Percentiles rank a stretch among this genome's conserved stretches.
Evolutionary conservation across 805 yeast species (phyloP).

Genomic region (Cyberlindnera nakhonratchasimensis): DNA sequence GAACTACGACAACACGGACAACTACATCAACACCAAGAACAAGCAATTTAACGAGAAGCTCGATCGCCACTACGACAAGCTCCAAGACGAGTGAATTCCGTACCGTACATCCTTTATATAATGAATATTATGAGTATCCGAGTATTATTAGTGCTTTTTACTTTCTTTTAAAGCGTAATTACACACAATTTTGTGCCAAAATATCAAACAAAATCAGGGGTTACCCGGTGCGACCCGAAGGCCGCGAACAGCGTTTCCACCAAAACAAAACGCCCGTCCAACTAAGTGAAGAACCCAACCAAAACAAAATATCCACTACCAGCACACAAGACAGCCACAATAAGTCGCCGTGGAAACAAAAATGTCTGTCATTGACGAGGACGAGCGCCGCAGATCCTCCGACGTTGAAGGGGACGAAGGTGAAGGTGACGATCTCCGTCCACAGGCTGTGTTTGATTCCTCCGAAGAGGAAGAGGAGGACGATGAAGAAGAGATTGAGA

Average conservation of each 20-base stretch:
- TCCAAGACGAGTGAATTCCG: neutral
- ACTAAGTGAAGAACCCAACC: neutral
- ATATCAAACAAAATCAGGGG: neutral
- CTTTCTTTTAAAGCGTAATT: neutral
- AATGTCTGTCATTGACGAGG: constrained; percentile 26
- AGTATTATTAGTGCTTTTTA: too few species aligned
- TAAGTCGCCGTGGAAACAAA: too few species aligned
- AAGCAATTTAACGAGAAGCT: constrained; percentile 70
- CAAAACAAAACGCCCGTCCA: neutral
- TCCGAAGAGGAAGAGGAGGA: constrained; percentile 91
- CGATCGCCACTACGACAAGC: constrained; percentile 34
- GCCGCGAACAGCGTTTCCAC: neutral
- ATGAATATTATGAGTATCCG: too few species aligned
- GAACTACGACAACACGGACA: constrained; percentile 32
- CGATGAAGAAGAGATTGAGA: constrained; percentile 84
- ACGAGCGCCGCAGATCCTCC: constrained; percentile 10
- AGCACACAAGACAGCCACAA: neutral
- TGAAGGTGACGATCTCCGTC: constrained; percentile 39
- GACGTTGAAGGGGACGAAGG: constrained; percentile 23
- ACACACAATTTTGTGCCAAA: neutral
- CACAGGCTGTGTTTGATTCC: constrained; percentile 50
- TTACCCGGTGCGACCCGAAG: neutral
- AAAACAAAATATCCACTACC: neutral
- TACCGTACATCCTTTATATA: too few species aligned
- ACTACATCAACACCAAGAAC: constrained; percentile 63